Conservation (phyloP, 2,329 filamentous ascomycete species). For the Colletotrichum plurivorum region DNA sequence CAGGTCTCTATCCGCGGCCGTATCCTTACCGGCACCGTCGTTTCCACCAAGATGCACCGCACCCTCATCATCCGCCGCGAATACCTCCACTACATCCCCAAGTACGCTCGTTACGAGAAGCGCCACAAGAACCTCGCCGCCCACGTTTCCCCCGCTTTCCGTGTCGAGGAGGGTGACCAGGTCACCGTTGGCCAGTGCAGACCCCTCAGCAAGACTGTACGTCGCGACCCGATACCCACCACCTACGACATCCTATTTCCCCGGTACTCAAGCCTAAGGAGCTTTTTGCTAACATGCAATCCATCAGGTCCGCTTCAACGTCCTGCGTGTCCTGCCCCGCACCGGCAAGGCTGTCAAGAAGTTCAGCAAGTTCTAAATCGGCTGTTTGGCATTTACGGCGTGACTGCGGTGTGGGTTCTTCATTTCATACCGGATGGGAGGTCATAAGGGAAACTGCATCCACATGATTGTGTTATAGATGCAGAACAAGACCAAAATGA, state of each 20-base stretch:
- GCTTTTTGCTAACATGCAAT: constrained; percentile 31
- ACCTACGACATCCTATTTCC: not conserved
- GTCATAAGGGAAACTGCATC: constrained; percentile 44
- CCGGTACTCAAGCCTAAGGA: not conserved
- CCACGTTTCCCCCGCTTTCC: constrained; percentile 99
- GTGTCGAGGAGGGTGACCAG: constrained; percentile 99
- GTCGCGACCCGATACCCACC: constrained; percentile 55
- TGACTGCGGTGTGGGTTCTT: constrained; percentile 62
- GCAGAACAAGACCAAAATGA: constrained; percentile 49
- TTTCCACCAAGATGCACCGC: constrained; percentile 99
- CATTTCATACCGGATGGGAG: constrained; percentile 46
- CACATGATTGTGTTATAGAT: constrained; percentile 61
- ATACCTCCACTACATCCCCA: constrained; percentile 99
- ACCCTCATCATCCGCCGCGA: constrained; percentile 99
- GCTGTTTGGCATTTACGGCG: constrained; percentile 68
- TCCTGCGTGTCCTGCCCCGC: constrained; percentile 97
- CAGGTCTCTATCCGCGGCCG: constrained; percentile 99
- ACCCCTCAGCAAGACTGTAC: constrained; percentile 99
- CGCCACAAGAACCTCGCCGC: constrained; percentile 99
- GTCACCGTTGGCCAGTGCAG: constrained; percentile 99
- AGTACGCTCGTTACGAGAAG: constrained; percentile 99
- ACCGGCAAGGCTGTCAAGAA: constrained; percentile 98
- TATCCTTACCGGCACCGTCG: constrained; percentile 99
- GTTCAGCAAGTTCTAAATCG: constrained; percentile 97
- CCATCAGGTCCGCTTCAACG: constrained; percentile 95